Evolutionary conservation across 305 asterid genomes (phyloP), one percentile per base, ranked within the genome.

Genomic region (Andrographis paniculata): DNA sequence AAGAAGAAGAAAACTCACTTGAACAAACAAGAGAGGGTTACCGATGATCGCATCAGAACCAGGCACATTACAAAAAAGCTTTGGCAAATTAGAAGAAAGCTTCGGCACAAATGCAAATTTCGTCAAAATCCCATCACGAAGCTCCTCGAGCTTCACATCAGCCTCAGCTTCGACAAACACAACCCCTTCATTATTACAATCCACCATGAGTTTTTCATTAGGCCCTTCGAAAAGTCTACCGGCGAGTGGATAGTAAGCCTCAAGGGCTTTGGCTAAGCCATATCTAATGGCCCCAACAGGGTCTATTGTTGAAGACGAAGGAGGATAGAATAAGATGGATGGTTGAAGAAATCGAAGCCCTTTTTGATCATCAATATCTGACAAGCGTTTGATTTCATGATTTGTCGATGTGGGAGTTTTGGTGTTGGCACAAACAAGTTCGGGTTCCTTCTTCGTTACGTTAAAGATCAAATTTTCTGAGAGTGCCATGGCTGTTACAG

Each of bases 301-400:
- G 7, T 54, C 60, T 0, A 20, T 2, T 9, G 9, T 27, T 27
- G 4, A 9, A 27, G 4, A 4, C 4, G 31, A 27, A 19, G 45
- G 4, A 22, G 50, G 24, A 40, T 30, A 55, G 36, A 44, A 44
- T 14, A 36, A 55, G 13, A 55, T 37, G 4, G 17, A 1, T 0
- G 61, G 61, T 11, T 19, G 14, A 0, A 19, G 36, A 48, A 31
- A 55, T 14, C 53, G 42, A 22, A 54, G 44, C 20, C 44, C 14
- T 7, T 45, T 42, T n/a, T 54, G 60, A 17, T 54, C 51, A 48
- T 55, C 61, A 5, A 55, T 45, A 19, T 55, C 61, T 0, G 61
- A 55, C 17, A 55, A 27, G 13, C 17, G 19, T 17, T 55, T 55
- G 38, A 31, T 55, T 21, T 55, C 61, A 12, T 18, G 27, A 5